Evolutionary conservation across 2,329 filamentous ascomycete genomes (phyloP).

Genomic region (Colletotrichum trifolii): DNA sequence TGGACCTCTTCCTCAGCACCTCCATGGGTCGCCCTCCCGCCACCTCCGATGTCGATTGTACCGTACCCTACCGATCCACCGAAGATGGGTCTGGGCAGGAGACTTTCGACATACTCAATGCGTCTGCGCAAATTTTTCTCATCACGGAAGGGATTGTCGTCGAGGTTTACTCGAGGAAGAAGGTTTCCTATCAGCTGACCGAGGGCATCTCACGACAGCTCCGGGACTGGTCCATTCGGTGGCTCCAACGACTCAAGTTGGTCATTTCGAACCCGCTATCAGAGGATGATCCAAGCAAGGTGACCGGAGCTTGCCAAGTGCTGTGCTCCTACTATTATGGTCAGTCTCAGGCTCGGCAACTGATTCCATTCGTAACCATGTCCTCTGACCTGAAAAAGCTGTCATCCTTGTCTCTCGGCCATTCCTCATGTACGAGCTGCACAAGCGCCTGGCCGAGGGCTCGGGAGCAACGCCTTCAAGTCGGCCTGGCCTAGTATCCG

Average conservation of each 20-base stretch:
- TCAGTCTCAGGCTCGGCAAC: background rate
- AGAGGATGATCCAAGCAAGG: slow-evolving; percentile 43
- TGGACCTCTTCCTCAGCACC: slow-evolving; percentile 64
- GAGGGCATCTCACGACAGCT: slow-evolving; percentile 65
- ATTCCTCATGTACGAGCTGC: slow-evolving; percentile 67
- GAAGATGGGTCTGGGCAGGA: slow-evolving; percentile 50
- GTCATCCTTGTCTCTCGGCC: slow-evolving; percentile 68
- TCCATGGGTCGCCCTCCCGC: slow-evolving; percentile 66
- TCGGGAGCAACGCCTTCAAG: slow-evolving; percentile 12
- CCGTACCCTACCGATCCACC: slow-evolving; percentile 56
- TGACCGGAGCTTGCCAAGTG: slow-evolving; percentile 62
- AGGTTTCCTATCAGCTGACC: slow-evolving; percentile 63
- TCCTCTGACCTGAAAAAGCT: slow-evolving; percentile 40
- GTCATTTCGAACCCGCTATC: slow-evolving; percentile 44
- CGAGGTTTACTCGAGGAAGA: slow-evolving; percentile 63
- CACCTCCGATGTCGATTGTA: slow-evolving; percentile 65
- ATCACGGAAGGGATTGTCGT: slow-evolving; percentile 62
- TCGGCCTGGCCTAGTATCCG: slow-evolving; percentile 45
- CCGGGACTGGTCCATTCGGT: slow-evolving; percentile 61
- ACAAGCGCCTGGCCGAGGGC: slow-evolving; percentile 54
- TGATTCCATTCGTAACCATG: too few species aligned
- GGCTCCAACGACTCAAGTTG: slow-evolving; percentile 58
- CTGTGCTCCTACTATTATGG: slow-evolving; percentile 64
- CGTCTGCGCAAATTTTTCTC: slow-evolving; percentile 63
- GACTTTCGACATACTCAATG: slow-evolving; percentile 58